phyloP scores from a whole-genome alignment of 805 yeast genomes.

The Candida ortonii region DNA sequence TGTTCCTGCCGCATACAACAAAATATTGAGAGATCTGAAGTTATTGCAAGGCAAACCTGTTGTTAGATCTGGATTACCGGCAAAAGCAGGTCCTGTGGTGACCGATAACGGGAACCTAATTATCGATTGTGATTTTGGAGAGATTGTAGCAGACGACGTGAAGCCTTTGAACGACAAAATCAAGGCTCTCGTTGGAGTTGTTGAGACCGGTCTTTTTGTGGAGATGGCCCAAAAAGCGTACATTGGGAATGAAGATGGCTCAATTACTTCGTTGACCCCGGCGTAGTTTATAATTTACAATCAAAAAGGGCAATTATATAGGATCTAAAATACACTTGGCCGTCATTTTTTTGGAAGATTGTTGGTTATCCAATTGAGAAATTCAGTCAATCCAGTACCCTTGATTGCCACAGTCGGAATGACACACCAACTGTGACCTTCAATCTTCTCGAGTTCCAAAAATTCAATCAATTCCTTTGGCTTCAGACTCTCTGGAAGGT shows the following conservation, averaged over 20 bases:
- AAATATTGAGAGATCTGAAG: conserved; percentile 63
- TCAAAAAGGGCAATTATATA: conserved; percentile 3
- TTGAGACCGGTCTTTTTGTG: conserved; percentile 90
- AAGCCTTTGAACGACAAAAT: conserved; percentile 57
- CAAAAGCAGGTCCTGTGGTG: conserved; percentile 95
- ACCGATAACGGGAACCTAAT: conserved; percentile 94
- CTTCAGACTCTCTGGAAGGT: conserved; percentile 64
- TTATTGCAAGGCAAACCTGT: conserved; percentile 62
- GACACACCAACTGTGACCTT: conserved; percentile 83
- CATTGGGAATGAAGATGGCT: conserved; percentile 84
- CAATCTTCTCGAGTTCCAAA: conserved; percentile 57
- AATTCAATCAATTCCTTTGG: conserved; percentile 78
- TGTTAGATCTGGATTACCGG: conserved; percentile 81
- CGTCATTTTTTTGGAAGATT: conserved; percentile 2
- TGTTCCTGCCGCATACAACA: conserved; percentile 82
- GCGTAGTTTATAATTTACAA: no score
- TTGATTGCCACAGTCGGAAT: conserved; percentile 87
- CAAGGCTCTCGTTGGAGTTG: conserved; percentile 84
- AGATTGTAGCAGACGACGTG: conserved; percentile 49
- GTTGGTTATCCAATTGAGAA: conserved; percentile 75
- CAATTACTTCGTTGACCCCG: conserved; percentile 36
- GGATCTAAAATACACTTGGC: background rate
- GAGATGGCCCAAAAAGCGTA: conserved; percentile 75
- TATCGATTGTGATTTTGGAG: conserved; percentile 91
- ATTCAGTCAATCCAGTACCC: conserved; percentile 87